Base-by-base conservation (phyloP, 495 filamentous ascomycete genomes). In the Aspergillus nanangensis region DNA sequence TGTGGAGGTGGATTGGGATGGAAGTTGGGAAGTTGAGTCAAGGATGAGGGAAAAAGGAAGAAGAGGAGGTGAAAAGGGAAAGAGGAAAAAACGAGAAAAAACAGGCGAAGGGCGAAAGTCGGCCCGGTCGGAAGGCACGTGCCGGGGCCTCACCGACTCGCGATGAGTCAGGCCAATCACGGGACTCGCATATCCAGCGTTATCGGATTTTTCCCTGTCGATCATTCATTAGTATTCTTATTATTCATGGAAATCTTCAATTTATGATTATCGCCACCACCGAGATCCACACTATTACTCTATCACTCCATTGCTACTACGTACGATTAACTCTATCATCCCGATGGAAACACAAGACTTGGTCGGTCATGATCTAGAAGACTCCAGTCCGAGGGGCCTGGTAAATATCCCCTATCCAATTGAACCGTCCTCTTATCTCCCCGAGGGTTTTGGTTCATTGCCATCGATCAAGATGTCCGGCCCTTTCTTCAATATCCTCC, bases 111-210 rank as follows among this genome's bases (percentile, higher is more conserved):
- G 51, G 53, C 50, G 56, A 59, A 40, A 43, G 51, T 62, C 45
- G 46, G 51, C 51, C 63, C 60, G 66, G 41, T 61, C 52, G 48
- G 48, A 38, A 50, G 45, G 51, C 66, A 65, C 62, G 64, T 66
- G 65, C 44, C 41, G 20, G 5, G 3, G 3, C 17, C 46, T 57
- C 61, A 63, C 65, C 62, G 62, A 61, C 58, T 55, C 38, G 38
- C 44, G 29, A 20, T n/a, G 9, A 9, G 23, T 1, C 3, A 10
- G 20, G 48, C 65, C 63, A 71, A 71, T 71, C 52, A 63, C 37
- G 38, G 43, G 35, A 25, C 48, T 43, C 45, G 39, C 19, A 56
- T 51, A 57, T 32, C 18, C 14, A 5, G 45, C 49, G 48, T 50
- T 50, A 51, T 47, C 45, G 61, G 57, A 42, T 36, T 25, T 13